Base-by-base conservation (phyloP, 441 rosid genomes). In the Raphanus hybrid region DNA sequence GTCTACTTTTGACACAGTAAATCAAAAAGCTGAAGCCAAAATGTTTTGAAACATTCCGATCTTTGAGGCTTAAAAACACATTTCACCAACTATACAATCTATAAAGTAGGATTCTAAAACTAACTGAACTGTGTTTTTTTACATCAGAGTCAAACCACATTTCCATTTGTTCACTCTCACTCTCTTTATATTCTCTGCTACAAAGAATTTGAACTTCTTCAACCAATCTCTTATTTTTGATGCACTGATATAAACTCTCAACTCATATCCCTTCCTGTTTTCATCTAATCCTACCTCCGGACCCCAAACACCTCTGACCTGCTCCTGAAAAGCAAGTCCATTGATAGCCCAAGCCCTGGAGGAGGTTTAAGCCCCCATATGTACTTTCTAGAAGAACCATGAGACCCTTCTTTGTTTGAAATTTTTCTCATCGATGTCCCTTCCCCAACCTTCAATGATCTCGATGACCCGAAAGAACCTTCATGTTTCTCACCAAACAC, bases 251-350 rank as follows among this genome's bases (percentile, higher is more conserved):
- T 4, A 67, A 23, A 78, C 45, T 55, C 3, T 48, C 16, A 48
- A 2, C 55, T 48, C 55, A 48, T 48, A n/a, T 48, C n/a, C n/a
- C n/a, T n/a, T n/a, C n/a, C n/a, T n/a, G n/a, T n/a, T n/a, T n/a
- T n/a, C n/a, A n/a, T n/a, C n/a, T n/a, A n/a, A n/a, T n/a, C 12
- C 23, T 86, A 86, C 80, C 81, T 85, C 73, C 64, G 74, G 82
- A 77, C 70, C 66, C 90, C 86, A 73, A 86, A 79, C 78, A 87
- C 88, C 78, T 81, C 88, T 5, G 92, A 85, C 79, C 88, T 90
- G 78, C 85, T 86, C 80, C 83, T 87, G 80, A 92, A 88, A 57
- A 88, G 70, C 27, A 80, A 62, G 78, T 88, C 84, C 86, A 92
- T 73, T 6, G 93, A 85, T 61, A 86, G 69, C 27, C 88, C 85